A percentile compares a stretch with the other conserved stretches of the same genome.
Evolutionary conservation across 768 basidiomycete genomes (phyloP).

Genomic region (Lentinula raphanica): DNA sequence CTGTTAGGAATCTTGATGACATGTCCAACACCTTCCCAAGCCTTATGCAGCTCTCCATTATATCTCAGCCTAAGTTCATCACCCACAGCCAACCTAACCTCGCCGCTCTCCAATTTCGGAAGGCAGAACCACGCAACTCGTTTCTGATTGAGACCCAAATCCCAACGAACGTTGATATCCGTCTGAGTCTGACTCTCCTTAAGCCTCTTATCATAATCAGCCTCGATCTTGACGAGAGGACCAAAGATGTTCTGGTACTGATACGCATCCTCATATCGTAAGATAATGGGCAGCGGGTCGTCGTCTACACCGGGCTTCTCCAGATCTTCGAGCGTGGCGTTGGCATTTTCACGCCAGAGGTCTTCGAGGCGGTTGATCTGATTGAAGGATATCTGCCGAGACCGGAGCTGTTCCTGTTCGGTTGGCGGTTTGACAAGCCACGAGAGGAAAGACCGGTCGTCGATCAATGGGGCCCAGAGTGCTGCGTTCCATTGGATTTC

Average conservation of each 20-base stretch:
- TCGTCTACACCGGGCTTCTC: constrained; percentile 98
- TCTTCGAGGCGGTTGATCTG: constrained; percentile 98
- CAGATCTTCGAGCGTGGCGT: constrained; percentile 91
- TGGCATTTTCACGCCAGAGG: constrained; percentile 94
- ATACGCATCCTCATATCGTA: constrained; percentile 96
- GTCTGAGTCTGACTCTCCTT: constrained; percentile 99
- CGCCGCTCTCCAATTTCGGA: constrained; percentile 96
- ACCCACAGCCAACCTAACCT: constrained; percentile 93
- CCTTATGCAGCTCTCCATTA: constrained; percentile 80
- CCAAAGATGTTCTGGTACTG: constrained; percentile 99
- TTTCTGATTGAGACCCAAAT: constrained; percentile 97
- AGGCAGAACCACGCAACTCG: constrained; percentile 97
- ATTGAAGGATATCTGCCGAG: constrained; percentile 93
- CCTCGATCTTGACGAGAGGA: constrained; percentile 98
- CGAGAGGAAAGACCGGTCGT: constrained; percentile 97
- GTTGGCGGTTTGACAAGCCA: constrained; percentile 98
- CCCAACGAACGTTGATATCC: constrained; percentile 94
- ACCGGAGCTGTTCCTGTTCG: constrained; percentile 92
- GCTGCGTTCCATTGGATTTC: constrained; percentile 99
- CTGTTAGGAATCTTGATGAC: constrained; percentile 99
- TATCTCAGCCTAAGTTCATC: constrained; percentile 92
- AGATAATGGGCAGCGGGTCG: constrained; percentile 87
- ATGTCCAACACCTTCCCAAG: constrained; percentile 91
- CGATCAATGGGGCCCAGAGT: constrained; percentile 97
- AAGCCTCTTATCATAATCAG: constrained; percentile 95